Evolutionary conservation across 2,329 filamentous ascomycete genomes (phyloP).

Genomic region (Drechmeria coniospora): DNA sequence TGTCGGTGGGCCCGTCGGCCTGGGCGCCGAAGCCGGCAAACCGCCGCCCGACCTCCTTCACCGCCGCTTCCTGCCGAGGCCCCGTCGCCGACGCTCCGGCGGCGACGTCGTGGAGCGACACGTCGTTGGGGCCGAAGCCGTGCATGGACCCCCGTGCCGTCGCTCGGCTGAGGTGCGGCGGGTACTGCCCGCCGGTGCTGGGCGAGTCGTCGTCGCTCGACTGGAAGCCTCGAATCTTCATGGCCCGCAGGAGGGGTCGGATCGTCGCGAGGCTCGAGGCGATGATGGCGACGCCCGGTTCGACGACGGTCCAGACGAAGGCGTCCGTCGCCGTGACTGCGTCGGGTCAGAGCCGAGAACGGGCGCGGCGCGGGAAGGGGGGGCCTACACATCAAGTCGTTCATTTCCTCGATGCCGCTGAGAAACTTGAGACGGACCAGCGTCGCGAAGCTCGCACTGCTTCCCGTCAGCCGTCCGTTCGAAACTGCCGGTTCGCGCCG

Average conservation of each 20-base stretch:
- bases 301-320: constrained; percentile 41
- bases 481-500: background rate
- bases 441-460: constrained; percentile 37
- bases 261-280: constrained; percentile 39
- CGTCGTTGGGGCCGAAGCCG: constrained; percentile 19
- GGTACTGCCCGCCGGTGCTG: constrained; percentile 12
- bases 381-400: constrained; percentile 32
- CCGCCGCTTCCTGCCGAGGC: background rate
- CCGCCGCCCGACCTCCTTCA: constrained; percentile 6
- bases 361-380: background rate
- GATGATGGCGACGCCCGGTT: constrained; percentile 38
- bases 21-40: constrained; percentile 7
- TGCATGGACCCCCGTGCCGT: constrained; percentile 11
- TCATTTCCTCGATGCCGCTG: constrained; percentile 24
- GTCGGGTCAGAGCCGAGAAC: constrained; percentile 4
- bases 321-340: constrained; percentile 32
- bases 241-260: constrained; percentile 34
- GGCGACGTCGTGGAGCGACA: constrained; percentile 17
- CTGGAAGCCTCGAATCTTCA: constrained; percentile 30
- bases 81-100: constrained; percentile 5
- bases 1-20: background rate
- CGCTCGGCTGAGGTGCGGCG: constrained; percentile 12
- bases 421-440: constrained; percentile 35
- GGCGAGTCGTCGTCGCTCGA: constrained; percentile 21
- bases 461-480: constrained; percentile 5